phyloP scores from a whole-genome alignment of 2,329 filamentous ascomycete genomes.

The Fusarium citri region DNA sequence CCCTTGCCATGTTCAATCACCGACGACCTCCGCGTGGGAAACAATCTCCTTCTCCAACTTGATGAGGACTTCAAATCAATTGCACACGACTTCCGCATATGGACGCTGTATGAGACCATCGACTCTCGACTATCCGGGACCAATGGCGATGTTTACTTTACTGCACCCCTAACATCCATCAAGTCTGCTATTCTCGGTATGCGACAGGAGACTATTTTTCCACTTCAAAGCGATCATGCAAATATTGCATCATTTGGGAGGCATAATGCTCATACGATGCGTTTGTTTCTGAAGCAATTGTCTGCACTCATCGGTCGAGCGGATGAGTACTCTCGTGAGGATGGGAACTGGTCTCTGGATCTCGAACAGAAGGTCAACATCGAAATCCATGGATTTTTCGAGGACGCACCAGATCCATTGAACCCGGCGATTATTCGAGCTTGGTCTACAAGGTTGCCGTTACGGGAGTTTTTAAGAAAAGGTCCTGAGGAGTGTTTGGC shows the following conservation, averaged over 20 bases:
- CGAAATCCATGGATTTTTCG: slow-evolving; percentile 69
- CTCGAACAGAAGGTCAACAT: slow-evolving; percentile 66
- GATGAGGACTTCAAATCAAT: slow-evolving; percentile 68
- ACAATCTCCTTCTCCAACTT: slow-evolving; percentile 59
- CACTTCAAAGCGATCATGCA: slow-evolving; percentile 66
- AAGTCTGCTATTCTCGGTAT: slow-evolving; percentile 65
- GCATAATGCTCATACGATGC: slow-evolving; percentile 61
- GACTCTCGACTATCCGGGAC: slow-evolving; percentile 66
- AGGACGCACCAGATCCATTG: slow-evolving; percentile 57
- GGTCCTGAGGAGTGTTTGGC: slow-evolving; percentile 67
- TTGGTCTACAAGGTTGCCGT: slow-evolving; percentile 63
- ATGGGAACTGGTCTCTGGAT: slow-evolving; percentile 58
- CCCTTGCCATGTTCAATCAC: slow-evolving; percentile 64
- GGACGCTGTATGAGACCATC: slow-evolving; percentile 72
- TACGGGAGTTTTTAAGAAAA: slow-evolving; percentile 65
- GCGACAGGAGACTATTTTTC: slow-evolving; percentile 63
- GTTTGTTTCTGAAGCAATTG: slow-evolving; percentile 53
- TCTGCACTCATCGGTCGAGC: slow-evolving; percentile 50
- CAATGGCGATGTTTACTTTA: slow-evolving; percentile 64
- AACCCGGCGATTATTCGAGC: slow-evolving; percentile 57
- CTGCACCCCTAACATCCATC: slow-evolving; percentile 68
- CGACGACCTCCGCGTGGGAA: slow-evolving; percentile 62
- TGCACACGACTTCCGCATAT: slow-evolving; percentile 68
- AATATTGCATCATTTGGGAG: slow-evolving; percentile 66
- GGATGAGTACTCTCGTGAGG: slow-evolving; percentile 47